Evolutionary conservation across 176 grass and related monocot genomes (phyloP), one percentile per base, ranked within the genome.

Genomic region (Carex myosuroides): DNA sequence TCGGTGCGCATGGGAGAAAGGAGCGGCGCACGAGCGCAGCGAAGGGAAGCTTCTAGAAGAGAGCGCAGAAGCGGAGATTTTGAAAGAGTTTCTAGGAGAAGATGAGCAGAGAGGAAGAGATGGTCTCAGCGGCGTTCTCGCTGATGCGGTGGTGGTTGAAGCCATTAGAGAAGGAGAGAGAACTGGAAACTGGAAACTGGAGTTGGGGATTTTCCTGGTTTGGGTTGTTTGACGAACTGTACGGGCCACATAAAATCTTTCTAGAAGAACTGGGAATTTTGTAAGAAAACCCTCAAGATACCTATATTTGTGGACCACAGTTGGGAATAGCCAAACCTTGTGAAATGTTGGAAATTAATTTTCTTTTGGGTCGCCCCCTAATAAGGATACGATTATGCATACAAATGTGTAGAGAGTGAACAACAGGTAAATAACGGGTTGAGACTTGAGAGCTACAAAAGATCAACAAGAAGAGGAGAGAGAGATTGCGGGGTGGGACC

Each of bases 161-260:
- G 88, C 90, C 85, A 91, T 90, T 2, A 65, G 78, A 55, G 52
- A 6, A 44, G 84, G 66, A 85, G 86, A 44, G 82, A 21, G 33
- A 24, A 24, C 24, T 24, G 24, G 24, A 24, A 24, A 24, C 24
- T 24, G 24, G 16, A 42, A 85, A 50, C 32, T 56, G 20, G n/a
- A 50, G 83, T 1, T 62, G 42, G 5, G 32, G 16, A 60, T 81
- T 42, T 81, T 37, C 8, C 9, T 37, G 69, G 6, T 35, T 67
- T 84, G 63, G 24, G 55, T 60, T 72, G n/a, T 59, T 59, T 11
- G 13, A 70, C 59, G 12, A 41, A 81, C 9, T 8, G 67, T 42
- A n/a, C 33, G 7, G 35, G 33, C 35, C 67, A 56, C 52, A 62
- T n/a, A 41, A 60, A 32, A 30, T 84, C 60, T 16, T n/a, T 0